Percentiles rank a stretch among this genome's conserved stretches.
These are phyloP conservation scores for Filosporella fistucella DNA, from an alignment of 495 filamentous ascomycete species.

Conservation along the genomic window DNA sequence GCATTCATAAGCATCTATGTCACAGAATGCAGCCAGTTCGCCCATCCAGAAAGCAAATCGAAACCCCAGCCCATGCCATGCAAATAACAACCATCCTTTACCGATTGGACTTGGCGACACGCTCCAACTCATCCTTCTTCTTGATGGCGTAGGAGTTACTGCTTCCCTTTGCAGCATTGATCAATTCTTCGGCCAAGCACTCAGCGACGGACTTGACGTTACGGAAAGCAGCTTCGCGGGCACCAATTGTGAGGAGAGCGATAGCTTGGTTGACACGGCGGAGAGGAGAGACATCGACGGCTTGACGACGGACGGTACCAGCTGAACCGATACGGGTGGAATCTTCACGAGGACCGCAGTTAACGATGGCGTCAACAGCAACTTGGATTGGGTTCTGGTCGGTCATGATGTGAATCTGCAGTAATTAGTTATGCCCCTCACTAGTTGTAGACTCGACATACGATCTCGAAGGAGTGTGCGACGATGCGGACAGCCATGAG, in stretches of 20 bases:
- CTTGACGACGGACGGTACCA: conserved; percentile 98
- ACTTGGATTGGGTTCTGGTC: conserved; percentile 99
- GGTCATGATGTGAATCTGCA: conserved; percentile 98
- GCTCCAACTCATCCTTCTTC: conserved; percentile 99
- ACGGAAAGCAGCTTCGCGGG: conserved; percentile 94
- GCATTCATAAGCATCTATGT: conserved; percentile 25
- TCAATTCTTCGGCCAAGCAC: conserved; percentile 98
- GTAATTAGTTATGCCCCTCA: conserved; percentile 10
- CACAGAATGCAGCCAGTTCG: conserved; percentile 23
- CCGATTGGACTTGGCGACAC: conserved; percentile 99
- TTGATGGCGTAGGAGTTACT: conserved; percentile 99
- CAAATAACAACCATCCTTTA: conserved; percentile 46
- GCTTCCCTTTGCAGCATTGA: conserved; percentile 99
- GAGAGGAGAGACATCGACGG: conserved; percentile 99
- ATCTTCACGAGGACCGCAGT: conserved; percentile 99
- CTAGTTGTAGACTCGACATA: conserved; percentile 45
- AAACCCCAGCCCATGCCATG: conserved; percentile 28
- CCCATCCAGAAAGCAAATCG: conserved; percentile 23
- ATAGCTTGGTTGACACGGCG: conserved; percentile 99
- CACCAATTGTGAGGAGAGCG: conserved; percentile 93
- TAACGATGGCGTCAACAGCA: conserved; percentile 98
- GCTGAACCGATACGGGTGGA: conserved; percentile 98
- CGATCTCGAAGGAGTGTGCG: conserved; percentile 98
- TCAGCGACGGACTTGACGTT: conserved; percentile 99
- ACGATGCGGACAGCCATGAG: conserved; percentile 99